A percentile compares a stretch with the other conserved stretches of the same genome.
Evolutionary conservation across 257 asterid species (phyloP).

Genomic region (Marsdenia floribunda): DNA sequence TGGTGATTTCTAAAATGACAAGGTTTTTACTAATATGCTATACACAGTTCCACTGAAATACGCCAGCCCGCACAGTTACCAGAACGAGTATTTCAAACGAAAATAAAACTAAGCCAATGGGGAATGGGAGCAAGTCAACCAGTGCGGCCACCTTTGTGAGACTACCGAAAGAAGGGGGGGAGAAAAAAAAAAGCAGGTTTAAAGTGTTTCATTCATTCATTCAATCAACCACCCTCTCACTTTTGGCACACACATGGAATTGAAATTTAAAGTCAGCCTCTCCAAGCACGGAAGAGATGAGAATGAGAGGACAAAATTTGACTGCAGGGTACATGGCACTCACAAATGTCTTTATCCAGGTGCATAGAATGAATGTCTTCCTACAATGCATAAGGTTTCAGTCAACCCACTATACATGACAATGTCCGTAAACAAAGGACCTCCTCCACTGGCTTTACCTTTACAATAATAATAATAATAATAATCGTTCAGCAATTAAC

Average conservation of each 20-base stretch:
- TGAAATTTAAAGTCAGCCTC: neutral
- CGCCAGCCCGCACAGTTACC: neutral
- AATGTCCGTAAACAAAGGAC: constrained; percentile 23
- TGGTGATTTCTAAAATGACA: neutral
- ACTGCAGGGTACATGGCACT: constrained; percentile 8
- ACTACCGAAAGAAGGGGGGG: neutral
- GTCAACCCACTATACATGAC: constrained; percentile 20
- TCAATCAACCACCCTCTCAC: neutral
- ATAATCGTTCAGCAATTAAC: neutral
- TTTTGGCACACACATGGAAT: constrained; percentile 1
- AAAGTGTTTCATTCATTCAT: neutral
- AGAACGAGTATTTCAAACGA: neutral
- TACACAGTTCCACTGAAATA: neutral
- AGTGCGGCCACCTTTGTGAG: neutral
- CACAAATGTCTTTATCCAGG: neutral
- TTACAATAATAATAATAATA: neutral
- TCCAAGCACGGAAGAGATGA: neutral
- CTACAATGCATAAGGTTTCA: constrained; percentile 12
- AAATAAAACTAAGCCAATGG: neutral
- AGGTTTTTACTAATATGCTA: neutral
- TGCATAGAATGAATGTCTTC: constrained; percentile 16
- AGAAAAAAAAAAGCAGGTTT: neutral
- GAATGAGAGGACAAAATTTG: neutral
- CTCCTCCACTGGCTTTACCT: constrained; percentile 3
- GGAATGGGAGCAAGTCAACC: neutral